These are phyloP conservation scores for Yamadazyma dendronema DNA, from an alignment of 1,139 yeast genomes.

Conservation along the genomic window DNA sequence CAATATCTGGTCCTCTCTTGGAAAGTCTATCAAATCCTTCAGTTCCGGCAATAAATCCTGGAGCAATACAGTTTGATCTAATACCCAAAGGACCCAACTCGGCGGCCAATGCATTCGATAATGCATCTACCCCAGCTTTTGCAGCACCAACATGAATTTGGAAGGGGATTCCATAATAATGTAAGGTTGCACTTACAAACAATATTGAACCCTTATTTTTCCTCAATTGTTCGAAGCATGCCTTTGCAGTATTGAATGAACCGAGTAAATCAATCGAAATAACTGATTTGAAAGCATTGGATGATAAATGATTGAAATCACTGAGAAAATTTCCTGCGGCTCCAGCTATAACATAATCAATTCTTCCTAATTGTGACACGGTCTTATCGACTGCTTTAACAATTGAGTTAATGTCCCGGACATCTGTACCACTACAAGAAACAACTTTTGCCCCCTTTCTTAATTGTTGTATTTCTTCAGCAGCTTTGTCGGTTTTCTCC, in stretches of 20 bases:
- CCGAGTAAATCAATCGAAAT: constrained; percentile 85
- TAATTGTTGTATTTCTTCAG: constrained; percentile 57
- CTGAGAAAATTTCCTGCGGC: constrained; percentile 95
- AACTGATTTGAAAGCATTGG: constrained; percentile 89
- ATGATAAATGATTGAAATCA: constrained; percentile 73
- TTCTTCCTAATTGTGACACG: constrained; percentile 64
- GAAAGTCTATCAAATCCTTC: constrained; percentile 67
- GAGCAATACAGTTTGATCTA: constrained; percentile 82
- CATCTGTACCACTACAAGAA: constrained; percentile 76
- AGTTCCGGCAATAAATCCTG: constrained; percentile 82
- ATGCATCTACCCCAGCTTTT: constrained; percentile 91
- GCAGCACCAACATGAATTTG: constrained; percentile 94
- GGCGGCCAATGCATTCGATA: constrained; percentile 80
- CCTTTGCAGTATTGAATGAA: constrained; percentile 85
- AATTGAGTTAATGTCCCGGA: constrained; percentile 62
- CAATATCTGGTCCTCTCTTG: constrained; percentile 5
- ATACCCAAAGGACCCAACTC: constrained; percentile 91
- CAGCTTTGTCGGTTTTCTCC: constrained; percentile 66
- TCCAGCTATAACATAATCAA: constrained; percentile 88
- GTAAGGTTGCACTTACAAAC: constrained; percentile 91
- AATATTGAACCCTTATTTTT: constrained; percentile 69
- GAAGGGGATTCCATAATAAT: constrained; percentile 86
- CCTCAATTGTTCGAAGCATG: constrained; percentile 65
- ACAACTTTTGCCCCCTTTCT: constrained; percentile 67
- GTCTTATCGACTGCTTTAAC: constrained; percentile 64